Conservation (phyloP, 2,329 filamentous ascomycete species). For the Ophiosphaerella korrae region DNA sequence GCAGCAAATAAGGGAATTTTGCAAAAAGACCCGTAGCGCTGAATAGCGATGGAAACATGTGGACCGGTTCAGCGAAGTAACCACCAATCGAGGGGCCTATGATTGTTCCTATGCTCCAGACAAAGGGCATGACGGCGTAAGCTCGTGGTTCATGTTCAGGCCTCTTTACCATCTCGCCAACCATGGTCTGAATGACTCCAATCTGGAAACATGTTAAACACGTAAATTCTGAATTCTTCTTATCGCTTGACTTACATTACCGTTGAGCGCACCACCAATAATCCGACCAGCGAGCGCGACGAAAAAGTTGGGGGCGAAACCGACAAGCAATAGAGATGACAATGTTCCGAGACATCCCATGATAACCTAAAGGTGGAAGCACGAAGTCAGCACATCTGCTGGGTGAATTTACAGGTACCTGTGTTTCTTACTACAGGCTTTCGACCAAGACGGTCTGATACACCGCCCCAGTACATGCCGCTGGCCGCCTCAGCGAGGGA, state of each 20-base stretch:
- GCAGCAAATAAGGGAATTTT: slow-evolving; percentile 82
- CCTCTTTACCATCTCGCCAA: slow-evolving; percentile 81
- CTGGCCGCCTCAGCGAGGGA: slow-evolving; percentile 83
- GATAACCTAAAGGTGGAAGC: slow-evolving; percentile 23
- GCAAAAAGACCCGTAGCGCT: slow-evolving; percentile 72
- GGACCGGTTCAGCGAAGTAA: slow-evolving; percentile 77
- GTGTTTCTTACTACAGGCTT: slow-evolving; percentile 40
- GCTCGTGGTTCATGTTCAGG: slow-evolving; percentile 86
- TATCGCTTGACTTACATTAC: slow-evolving; percentile 79
- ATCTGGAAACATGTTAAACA: not conserved
- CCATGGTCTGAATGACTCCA: slow-evolving; percentile 84
- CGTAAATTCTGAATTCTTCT: not conserved
- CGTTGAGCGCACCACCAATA: slow-evolving; percentile 82
- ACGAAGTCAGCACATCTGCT: not conserved
- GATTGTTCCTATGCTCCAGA: slow-evolving; percentile 90
- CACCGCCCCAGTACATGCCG: slow-evolving; percentile 65
- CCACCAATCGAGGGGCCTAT: slow-evolving; percentile 86
- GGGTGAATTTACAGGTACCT: not conserved
- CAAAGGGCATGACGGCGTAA: slow-evolving; percentile 91
- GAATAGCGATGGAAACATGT: slow-evolving; percentile 74
- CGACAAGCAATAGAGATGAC: slow-evolving; percentile 80
- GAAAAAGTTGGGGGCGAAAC: slow-evolving; percentile 83
- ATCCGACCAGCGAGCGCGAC: slow-evolving; percentile 76
- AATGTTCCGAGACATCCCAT: slow-evolving; percentile 74
- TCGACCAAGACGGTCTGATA: slow-evolving; percentile 48